Evolutionary conservation across 805 yeast genomes (phyloP), one percentile per base, ranked within the genome.

Genomic region (Peterozyma toletana): DNA sequence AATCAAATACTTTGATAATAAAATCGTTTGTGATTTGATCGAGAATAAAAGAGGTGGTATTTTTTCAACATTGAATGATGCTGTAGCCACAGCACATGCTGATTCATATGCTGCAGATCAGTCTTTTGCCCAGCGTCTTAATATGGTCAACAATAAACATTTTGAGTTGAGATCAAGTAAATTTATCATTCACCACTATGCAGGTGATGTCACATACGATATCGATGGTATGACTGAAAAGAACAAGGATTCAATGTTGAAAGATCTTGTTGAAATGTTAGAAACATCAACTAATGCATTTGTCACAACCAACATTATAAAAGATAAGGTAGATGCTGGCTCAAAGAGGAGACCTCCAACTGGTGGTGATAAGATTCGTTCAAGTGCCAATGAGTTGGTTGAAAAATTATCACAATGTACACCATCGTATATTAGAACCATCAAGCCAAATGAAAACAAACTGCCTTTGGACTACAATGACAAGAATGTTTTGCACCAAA

Each of bases 1-100:
- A 17, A 93, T 93, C 57, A 86, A 93, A 50, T 93, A 89, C 64
- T 93, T 93, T 70, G 93, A 93, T 66, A 93, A 93, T 67, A 83
- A 91, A 65, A 83, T 93, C 52, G 99, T 93, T 30, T 93, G 98
- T 69, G 99, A 93, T 55, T 73, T 93, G 59, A 93, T 93, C 58
- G 99, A 93, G 66, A 84, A 87, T 29, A 78, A 79, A 48, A 79
- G 96, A 57, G 98, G 99, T 1, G 99, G 99, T 47, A 74, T 93
- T 37, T 90, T 93, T 68, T 95, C 98, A 2, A 96, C 96, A 2
- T 74, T 93, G 66, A 93, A 91, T 64, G 99, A 93, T 69, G 91
- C 98, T 1, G 83, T 89, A 56, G 97, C 96, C 33, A 93, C 98
- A 27, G 99, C 99, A 0, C 99, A 93, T 60, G 99, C 99, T 3